Base-by-base conservation (phyloP, 2,329 filamentous ascomycete genomes). In the Penicillium aurantiogriseum region DNA sequence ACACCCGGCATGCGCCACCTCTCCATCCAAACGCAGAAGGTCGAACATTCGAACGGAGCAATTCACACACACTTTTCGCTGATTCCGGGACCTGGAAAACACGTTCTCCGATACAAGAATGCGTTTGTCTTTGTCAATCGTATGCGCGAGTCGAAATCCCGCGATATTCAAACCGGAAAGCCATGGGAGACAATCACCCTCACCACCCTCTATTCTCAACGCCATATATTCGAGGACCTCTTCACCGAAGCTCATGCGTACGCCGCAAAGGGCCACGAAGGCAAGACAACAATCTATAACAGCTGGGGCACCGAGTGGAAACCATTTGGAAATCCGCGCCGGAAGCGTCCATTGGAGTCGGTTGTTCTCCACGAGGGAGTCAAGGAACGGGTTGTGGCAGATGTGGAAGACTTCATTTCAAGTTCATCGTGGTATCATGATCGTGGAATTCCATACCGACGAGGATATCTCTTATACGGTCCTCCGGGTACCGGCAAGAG, bases 121-220 rank as follows among this genome's bases (percentile, higher is more conserved):
- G 90, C 93, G 0, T 96, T 94, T 72, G 91, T 99, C 59, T 84
- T 89, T 1, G 91, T 99, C 62, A 89, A 89, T 67, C 83, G 94
- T 52, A 88, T 96, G 72, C 91, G 96, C 64, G 91, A 96, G 72
- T 84, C 83, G 38, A 94, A 92, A 55, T 88, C 90, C 1, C 90
- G 86, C 62, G 83, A 93, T 69, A 84, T 89, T 69, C 86, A 86
- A 49, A 92, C 88, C 27, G 94, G 93, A 56, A 89, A 91, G 65
- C 94, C 94, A 1, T 96, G 96, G 79, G 94, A 99, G 77, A 96
- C 92, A 0, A 84, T 99, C 48, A 94, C 91, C 57, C 79, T 99
- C 58, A 97, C 93, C 3, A 93, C 94, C 1, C 81, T 99, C 13
- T 97, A 96, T 80, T 84, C 90, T 47, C 88, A 96, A 66, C 88